Base-by-base conservation (phyloP, 352 stramenopile genomes). In the Aphanomyces astaci region DNA sequence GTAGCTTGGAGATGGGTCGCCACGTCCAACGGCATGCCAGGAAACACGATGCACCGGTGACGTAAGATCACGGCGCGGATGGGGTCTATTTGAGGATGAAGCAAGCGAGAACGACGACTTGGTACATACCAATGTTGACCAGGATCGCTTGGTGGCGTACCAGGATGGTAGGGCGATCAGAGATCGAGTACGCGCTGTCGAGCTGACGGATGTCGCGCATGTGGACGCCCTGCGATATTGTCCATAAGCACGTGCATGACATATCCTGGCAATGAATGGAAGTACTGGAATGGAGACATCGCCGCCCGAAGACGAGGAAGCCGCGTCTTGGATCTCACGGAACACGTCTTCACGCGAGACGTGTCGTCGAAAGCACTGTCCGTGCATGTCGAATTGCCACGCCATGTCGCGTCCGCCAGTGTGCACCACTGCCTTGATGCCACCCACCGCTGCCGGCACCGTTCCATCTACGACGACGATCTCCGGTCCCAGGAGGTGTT, bases 21-120 rank as follows among this genome's bases (percentile, higher is more conserved):
- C 76, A 27, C 68, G 71, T 10, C 76, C 74, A 45, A 79, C 73
- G 5, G 76, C 19, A 52, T 30, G 7, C 28, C 74, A 1, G 80
- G 64, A 46, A 85, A 78, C 25, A 85, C 73, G 22, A 85, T 46
- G 27, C 72, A 79, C 28, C 27, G 30, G 43, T 79, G 68, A 11
- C 78, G 78, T 32, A 79, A 73, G 60, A 86, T 73, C 32, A 86
- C 74, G n/a, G 73, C 68, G 19, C 78, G 73, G n/a, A 86, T 64
- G 2, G 78, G 78, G 57, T 84, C 78, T 72, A 72, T n/a, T 43
- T n/a, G 30, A 43, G 4, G 55, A 17, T n/a, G 13, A 28, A 15
- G 2, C 30, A 9, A 59, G 33, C 4, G 1, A 27, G 2, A 39
- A 59, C 48, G 22, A 31, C 15, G 11, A 24, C n/a, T 17, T 17